Evolutionary conservation across 83 land plant genomes (phyloP), one percentile per base, ranked within the genome.

Genomic region (Diphasiastrum complanatum): DNA sequence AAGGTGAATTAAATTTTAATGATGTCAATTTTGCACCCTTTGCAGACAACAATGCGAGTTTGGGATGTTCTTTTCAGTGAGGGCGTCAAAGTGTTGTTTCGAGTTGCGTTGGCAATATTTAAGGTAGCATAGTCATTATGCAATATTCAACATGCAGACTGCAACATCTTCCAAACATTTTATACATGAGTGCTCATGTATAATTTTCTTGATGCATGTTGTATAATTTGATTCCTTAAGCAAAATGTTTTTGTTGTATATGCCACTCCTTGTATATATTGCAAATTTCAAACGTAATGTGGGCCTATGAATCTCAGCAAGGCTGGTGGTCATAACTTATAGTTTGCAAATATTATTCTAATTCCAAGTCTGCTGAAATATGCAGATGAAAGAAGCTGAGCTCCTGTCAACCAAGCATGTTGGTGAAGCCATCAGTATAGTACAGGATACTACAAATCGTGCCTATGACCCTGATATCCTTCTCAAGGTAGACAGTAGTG

Each of bases 41-140:
- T 48, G 5, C 69, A 87, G 97, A 87, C 95, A 37, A 79, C 97
- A 4, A 60, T 91, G 81, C 76, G 97, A 27, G 81, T 87, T 28
- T 91, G 97, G 97, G 97, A 91, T 79, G 84, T 87, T 40, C 85
- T 91, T 35, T 91, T 91, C 83, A 82, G 77, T 61, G 95, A 91
- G 45, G 97, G 97, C 29, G 86, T 87, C 11, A 80, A 80, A 51
- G 80, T 85, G 64, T 61, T 91, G 25, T 87, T 87, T 50, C 79
- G 74, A 65, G 87, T 87, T 18, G 97, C 95, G 38, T 68, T 87
- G 62, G 97, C 95, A 31, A 77, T 87, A 22, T 87, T 91, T 65
- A 91, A 85, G 95, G 97, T 81, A 14, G n/a, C n/a, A n/a, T n/a
- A n/a, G n/a, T n/a, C n/a, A n/a, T n/a, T n/a, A n/a, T n/a, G n/a